A percentile compares a stretch with the other conserved stretches of the same genome.
Conservation (phyloP, 805 yeast species). For the Lachancea fermentati region DNA sequence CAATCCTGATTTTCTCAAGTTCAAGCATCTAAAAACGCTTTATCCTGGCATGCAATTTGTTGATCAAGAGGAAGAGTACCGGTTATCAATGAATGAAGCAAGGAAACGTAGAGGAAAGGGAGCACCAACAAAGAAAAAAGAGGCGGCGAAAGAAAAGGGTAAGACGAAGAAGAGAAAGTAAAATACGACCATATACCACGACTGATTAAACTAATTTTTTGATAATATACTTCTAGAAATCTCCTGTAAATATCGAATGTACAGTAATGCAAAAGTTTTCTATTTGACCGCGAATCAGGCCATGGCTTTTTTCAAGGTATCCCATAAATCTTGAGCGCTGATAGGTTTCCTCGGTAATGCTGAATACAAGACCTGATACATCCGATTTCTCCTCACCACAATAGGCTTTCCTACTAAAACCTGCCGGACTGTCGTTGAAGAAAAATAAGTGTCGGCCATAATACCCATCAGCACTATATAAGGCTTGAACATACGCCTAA, state of each 20-base stretch:
- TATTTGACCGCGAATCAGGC: not conserved
- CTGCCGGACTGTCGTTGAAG: slow-evolving; percentile 35
- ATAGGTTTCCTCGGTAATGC: slow-evolving; percentile 42
- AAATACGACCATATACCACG: not conserved
- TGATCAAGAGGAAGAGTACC: slow-evolving; percentile 64
- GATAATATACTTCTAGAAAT: not conserved
- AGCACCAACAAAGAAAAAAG: slow-evolving; percentile 72
- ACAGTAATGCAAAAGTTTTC: not conserved
- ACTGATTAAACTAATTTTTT: not conserved
- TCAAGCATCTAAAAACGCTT: slow-evolving; percentile 51
- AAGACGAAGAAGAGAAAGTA: slow-evolving; percentile 36
- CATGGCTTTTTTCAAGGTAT: slow-evolving; percentile 13
- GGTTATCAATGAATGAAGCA: slow-evolving; percentile 56
- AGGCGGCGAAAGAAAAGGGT: slow-evolving; percentile 33
- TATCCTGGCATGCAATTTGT: slow-evolving; percentile 46
- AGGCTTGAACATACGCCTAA: slow-evolving; percentile 43
- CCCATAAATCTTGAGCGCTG: slow-evolving; percentile 14
- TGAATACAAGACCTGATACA: slow-evolving; percentile 49
- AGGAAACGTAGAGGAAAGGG: slow-evolving; percentile 86
- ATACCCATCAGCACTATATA: slow-evolving; percentile 38
- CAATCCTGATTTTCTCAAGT: slow-evolving; percentile 60
- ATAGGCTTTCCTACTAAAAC: slow-evolving; percentile 41
- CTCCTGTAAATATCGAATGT: not conserved
- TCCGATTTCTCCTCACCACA: slow-evolving; percentile 41
- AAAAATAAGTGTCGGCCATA: slow-evolving; percentile 39